Conservation (phyloP, 2,329 filamentous ascomycete species). For the Diplodia sapinea region DNA sequence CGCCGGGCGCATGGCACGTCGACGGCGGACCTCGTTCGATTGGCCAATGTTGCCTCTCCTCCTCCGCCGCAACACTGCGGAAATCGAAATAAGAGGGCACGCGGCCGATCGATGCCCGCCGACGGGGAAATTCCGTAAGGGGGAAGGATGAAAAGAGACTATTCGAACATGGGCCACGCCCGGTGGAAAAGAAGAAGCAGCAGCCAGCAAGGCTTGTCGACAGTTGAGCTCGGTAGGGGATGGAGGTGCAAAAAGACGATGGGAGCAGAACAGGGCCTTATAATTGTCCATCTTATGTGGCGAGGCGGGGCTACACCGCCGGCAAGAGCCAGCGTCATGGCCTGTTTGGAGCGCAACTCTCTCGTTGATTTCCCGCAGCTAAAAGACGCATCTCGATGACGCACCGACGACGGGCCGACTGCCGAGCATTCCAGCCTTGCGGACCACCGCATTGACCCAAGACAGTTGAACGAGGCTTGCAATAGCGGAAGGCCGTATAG, state of each 20-base stretch:
- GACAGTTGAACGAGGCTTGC: not conserved
- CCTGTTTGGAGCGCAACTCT: not conserved
- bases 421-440: not conserved
- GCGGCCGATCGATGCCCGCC: not conserved
- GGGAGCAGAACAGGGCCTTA: not conserved
- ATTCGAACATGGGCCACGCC: not conserved
- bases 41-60: not conserved
- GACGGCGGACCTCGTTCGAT: not conserved
- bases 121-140: conserved; percentile 5
- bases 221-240: not conserved
- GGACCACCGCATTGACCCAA: not conserved
- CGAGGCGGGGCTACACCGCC: not conserved
- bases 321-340: not conserved
- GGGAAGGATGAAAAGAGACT: not conserved
- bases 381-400: not conserved
- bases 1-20: not conserved
- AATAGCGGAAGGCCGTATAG: not conserved
- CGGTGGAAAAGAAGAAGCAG: not conserved
- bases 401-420: not conserved
- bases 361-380: not conserved
- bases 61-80: not conserved
- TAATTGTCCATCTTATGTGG: conserved; percentile 15
- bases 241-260: not conserved
- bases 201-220: not conserved
- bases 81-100: not conserved